phyloP scores from a whole-genome alignment of 495 filamentous ascomycete genomes.

The Bombardia bombarda region DNA sequence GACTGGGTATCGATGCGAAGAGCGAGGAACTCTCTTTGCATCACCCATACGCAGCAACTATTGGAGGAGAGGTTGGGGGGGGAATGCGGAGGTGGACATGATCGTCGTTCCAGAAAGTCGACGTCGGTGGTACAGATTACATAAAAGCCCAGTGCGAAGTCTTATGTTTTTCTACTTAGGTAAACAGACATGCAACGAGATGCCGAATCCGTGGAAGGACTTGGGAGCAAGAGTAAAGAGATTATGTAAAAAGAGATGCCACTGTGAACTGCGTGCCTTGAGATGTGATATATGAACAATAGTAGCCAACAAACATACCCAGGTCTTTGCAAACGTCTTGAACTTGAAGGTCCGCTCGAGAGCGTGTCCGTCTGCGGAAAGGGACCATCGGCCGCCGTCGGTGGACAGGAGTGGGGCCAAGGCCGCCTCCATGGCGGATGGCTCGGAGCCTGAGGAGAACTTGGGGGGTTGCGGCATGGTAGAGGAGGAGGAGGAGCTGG shows the following conservation, averaged over 20 bases:
- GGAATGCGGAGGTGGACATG: too few relatives aligned
- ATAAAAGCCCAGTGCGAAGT: too few relatives aligned
- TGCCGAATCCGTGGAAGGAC: too few relatives aligned
- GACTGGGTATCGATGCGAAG: too few relatives aligned
- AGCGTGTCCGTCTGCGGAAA: constrained; percentile 43
- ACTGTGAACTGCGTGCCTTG: not conserved
- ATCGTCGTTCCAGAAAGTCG: too few relatives aligned
- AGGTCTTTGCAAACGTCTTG: constrained; percentile 53
- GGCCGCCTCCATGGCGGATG: constrained; percentile 7
- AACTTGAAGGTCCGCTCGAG: constrained; percentile 53
- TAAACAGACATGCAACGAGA: too few relatives aligned
- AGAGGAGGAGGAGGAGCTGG: not conserved
- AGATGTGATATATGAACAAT: not conserved
- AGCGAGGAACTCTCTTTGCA: too few relatives aligned
- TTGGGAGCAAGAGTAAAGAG: too few relatives aligned
- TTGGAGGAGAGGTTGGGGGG: too few relatives aligned
- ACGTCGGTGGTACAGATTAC: too few relatives aligned
- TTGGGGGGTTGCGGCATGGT: constrained; percentile 2
- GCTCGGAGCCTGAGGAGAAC: constrained; percentile 27
- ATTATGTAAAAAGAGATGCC: not conserved
- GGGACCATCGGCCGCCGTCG: constrained; percentile 40
- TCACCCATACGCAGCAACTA: too few relatives aligned
- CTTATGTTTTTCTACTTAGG: too few relatives aligned
- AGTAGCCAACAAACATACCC: constrained; percentile 51
- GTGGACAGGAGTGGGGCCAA: constrained; percentile 3